Evolutionary conservation across 2,329 filamentous ascomycete species (phyloP).

Genomic region (Trichoderma atroviride): DNA sequence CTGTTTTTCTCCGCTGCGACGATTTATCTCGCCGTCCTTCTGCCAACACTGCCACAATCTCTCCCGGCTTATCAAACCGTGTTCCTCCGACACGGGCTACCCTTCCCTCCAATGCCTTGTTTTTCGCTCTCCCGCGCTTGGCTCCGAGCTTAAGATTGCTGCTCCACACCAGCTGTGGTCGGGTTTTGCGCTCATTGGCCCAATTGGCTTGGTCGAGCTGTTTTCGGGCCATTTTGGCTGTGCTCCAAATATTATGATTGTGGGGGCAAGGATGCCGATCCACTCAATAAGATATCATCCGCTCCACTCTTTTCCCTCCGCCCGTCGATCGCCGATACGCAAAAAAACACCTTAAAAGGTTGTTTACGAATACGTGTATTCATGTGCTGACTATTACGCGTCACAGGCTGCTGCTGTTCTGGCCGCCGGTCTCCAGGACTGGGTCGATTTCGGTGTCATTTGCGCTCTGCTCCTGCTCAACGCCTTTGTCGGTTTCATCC

Average conservation of each 20-base stretch:
- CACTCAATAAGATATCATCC: slow-evolving; percentile 32
- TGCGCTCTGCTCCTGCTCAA: slow-evolving; percentile 82
- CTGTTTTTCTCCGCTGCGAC: not conserved
- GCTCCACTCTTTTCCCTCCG: slow-evolving; percentile 26
- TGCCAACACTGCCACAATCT: not conserved
- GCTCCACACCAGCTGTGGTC: slow-evolving; percentile 40
- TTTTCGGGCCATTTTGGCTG: slow-evolving; percentile 10
- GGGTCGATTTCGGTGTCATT: slow-evolving; percentile 94
- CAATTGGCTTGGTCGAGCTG: slow-evolving; percentile 29
- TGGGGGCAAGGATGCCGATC: slow-evolving; percentile 33
- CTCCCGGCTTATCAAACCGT: slow-evolving; percentile 23
- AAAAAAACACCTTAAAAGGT: not conserved
- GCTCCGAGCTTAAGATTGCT: slow-evolving; percentile 39
- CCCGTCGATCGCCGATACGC: slow-evolving; percentile 21
- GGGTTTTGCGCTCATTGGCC: slow-evolving; percentile 34
- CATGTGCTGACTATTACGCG: slow-evolving; percentile 34
- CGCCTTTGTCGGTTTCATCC: slow-evolving; percentile 81
- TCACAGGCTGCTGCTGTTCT: slow-evolving; percentile 71
- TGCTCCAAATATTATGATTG: slow-evolving; percentile 28
- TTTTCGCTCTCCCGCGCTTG: slow-evolving; percentile 34
- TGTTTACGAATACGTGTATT: not conserved
- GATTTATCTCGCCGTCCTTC: not conserved
- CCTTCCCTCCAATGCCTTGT: slow-evolving; percentile 28
- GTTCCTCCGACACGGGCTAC: slow-evolving; percentile 8
- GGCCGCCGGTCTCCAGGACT: slow-evolving; percentile 81